Conservation (phyloP, 2,329 filamentous ascomycete genomes). For the Pseudocercospora eumusae region DNA sequence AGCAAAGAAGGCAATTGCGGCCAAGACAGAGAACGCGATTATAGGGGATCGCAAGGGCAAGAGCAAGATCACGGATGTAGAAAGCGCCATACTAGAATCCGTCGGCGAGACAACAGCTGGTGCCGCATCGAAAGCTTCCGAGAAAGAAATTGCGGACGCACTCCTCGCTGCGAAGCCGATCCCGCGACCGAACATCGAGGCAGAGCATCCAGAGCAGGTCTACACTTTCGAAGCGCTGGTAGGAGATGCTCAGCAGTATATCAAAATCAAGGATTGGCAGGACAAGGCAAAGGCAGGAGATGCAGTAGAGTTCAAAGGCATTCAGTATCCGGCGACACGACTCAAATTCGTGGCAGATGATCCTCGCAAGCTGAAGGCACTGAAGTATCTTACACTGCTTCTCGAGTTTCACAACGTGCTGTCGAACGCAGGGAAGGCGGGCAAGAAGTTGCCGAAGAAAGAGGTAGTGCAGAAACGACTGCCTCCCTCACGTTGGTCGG, state of each 20-base stretch:
- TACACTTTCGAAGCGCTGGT: constrained; percentile 69
- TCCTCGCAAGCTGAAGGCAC: constrained; percentile 47
- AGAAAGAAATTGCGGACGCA: constrained; percentile 62
- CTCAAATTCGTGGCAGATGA: constrained; percentile 58
- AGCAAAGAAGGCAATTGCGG: constrained; percentile 73
- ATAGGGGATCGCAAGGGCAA: constrained; percentile 49
- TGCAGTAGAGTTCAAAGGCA: constrained; percentile 48
- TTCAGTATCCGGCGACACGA: constrained; percentile 66
- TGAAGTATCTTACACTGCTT: constrained; percentile 52
- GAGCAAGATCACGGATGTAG: constrained; percentile 57
- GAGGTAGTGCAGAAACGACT: constrained; percentile 63
- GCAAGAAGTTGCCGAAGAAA: constrained; percentile 58
- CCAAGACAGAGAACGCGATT: constrained; percentile 72
- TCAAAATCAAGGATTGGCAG: constrained; percentile 74
- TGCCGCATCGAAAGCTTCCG: constrained; percentile 65
- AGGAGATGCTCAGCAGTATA: constrained; percentile 62
- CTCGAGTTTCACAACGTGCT: constrained; percentile 52
- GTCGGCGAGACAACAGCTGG: constrained; percentile 55
- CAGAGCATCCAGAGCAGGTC: constrained; percentile 68
- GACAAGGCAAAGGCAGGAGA: constrained; percentile 63
- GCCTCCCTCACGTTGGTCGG: constrained; percentile 51
- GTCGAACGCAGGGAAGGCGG: constrained; percentile 35
- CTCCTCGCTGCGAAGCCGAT: constrained; percentile 71
- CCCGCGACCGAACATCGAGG: constrained; percentile 67
- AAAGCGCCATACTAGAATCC: constrained; percentile 57